Percentiles rank a stretch among this genome's conserved stretches.
phyloP scores from a whole-genome alignment of 2,329 filamentous ascomycete genomes.

The Colletotrichum noveboracense region DNA sequence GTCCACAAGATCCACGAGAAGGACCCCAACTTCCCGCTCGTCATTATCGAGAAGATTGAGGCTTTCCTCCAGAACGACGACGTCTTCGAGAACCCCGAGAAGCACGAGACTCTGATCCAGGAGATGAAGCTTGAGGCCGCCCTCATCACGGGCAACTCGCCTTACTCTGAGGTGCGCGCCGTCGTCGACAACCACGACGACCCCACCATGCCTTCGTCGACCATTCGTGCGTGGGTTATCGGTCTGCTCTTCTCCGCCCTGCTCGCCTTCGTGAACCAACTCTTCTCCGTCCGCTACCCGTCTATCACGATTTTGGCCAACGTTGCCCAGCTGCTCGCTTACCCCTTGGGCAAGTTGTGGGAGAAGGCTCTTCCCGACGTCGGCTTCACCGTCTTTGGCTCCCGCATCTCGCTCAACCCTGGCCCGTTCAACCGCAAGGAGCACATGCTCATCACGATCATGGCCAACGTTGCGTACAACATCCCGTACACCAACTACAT shows the following conservation, averaged over 20 bases:
- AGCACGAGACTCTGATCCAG: constrained; percentile 34
- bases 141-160: constrained; percentile 35
- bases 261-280: constrained; percentile 38
- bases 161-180: constrained; percentile 41
- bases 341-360: constrained; percentile 39
- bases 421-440: constrained; percentile 59
- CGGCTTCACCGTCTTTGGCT: constrained; percentile 34
- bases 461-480: constrained; percentile 55
- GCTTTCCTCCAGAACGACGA: constrained; percentile 38
- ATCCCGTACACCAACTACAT: constrained; percentile 49
- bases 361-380: constrained; percentile 37
- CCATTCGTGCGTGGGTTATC: constrained; percentile 39
- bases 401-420: constrained; percentile 47
- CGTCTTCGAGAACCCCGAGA: constrained; percentile 39
- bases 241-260: constrained; percentile 37
- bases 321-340: constrained; percentile 42
- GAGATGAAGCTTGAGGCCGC: constrained; percentile 39
- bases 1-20: constrained; percentile 45
- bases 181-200: constrained; percentile 46
- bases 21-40: constrained; percentile 49
- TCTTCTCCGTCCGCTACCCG: constrained; percentile 41
- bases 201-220: constrained; percentile 37
- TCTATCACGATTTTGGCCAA: constrained; percentile 40
- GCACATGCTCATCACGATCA: constrained; percentile 57
- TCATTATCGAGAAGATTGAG: constrained; percentile 41